Conservation (phyloP, 2,329 filamentous ascomycete species). For the Alternaria rosae region DNA sequence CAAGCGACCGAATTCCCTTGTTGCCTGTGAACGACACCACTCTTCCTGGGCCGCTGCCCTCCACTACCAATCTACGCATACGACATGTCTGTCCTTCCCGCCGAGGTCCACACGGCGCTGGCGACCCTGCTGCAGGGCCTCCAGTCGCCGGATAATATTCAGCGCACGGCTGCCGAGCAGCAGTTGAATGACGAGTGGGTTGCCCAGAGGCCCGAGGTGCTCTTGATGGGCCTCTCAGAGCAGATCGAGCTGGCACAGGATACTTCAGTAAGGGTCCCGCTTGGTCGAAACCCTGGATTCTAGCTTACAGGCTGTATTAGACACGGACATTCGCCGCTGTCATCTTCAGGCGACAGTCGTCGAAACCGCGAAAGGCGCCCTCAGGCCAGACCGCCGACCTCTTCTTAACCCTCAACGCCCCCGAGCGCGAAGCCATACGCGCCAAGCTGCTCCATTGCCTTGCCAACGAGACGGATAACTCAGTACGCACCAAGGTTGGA, state of each 20-base stretch:
- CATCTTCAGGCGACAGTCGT: constrained; percentile 91
- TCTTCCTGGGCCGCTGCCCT: constrained; percentile 30
- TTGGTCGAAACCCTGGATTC: not conserved
- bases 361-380: constrained; percentile 80
- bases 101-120: constrained; percentile 85
- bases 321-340: constrained; percentile 90
- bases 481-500: constrained; percentile 91
- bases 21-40: constrained; percentile 16
- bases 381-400: constrained; percentile 77
- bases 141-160: constrained; percentile 85
- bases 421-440: constrained; percentile 80
- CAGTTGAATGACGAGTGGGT: constrained; percentile 93
- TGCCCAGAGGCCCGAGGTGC: constrained; percentile 77
- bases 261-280: constrained; percentile 64
- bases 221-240: constrained; percentile 93
- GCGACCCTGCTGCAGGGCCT: constrained; percentile 86
- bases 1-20: constrained; percentile 9
- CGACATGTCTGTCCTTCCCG: constrained; percentile 83
- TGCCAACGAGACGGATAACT: constrained; percentile 72
- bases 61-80: constrained; percentile 14
- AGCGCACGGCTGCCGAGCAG: constrained; percentile 86
- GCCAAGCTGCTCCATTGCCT: constrained; percentile 83
- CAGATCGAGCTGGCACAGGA: constrained; percentile 84
- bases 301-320: constrained; percentile 55
- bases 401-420: constrained; percentile 78